A percentile compares a stretch with the other conserved stretches of the same genome.
Evolutionary conservation across 2,329 filamentous ascomycete genomes (phyloP).

Genomic region (Neofusicoccum umdonicola): DNA sequence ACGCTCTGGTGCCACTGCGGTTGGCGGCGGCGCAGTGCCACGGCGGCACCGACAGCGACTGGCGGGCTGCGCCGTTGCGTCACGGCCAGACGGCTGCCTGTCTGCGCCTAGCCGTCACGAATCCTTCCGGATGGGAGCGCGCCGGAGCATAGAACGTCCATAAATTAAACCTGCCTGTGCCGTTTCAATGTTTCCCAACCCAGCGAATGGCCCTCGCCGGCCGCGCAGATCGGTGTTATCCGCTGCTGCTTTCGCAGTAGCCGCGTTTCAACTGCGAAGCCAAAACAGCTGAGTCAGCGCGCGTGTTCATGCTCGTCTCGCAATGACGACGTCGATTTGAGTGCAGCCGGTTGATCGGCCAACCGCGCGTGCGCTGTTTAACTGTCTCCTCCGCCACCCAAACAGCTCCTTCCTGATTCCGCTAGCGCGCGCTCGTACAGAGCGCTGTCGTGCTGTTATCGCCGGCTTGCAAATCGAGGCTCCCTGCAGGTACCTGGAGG

Average conservation of each 20-base stretch:
- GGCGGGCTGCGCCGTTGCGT: not conserved
- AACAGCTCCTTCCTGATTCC: slow-evolving; percentile 1
- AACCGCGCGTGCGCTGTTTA: not conserved
- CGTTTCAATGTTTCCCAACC: not conserved
- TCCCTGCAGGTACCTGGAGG: not conserved
- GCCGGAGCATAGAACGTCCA: not conserved
- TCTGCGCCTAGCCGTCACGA: not conserved
- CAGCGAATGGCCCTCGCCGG: not conserved
- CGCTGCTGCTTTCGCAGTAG: not conserved
- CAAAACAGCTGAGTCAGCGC: slow-evolving; percentile 1
- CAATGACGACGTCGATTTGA: not conserved
- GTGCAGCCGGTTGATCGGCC: not conserved
- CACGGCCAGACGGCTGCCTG: not conserved
- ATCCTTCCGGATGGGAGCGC: not conserved
- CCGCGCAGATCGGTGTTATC: not conserved
- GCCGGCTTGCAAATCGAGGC: not conserved
- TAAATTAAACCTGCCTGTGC: not conserved
- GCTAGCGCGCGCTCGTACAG: not conserved
- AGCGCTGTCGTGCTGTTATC: slow-evolving; percentile 2
- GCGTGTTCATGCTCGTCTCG: not conserved
- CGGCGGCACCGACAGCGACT: too few relatives aligned
- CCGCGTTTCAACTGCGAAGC: not conserved
- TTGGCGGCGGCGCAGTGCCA: too few relatives aligned
- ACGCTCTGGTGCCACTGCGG: not conserved
- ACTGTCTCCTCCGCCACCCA: not conserved